Percentiles rank a stretch among this genome's conserved stretches.
Conservation (phyloP, 2,329 filamentous ascomycete genomes). For the Pestalotiopsis sp. region DNA sequence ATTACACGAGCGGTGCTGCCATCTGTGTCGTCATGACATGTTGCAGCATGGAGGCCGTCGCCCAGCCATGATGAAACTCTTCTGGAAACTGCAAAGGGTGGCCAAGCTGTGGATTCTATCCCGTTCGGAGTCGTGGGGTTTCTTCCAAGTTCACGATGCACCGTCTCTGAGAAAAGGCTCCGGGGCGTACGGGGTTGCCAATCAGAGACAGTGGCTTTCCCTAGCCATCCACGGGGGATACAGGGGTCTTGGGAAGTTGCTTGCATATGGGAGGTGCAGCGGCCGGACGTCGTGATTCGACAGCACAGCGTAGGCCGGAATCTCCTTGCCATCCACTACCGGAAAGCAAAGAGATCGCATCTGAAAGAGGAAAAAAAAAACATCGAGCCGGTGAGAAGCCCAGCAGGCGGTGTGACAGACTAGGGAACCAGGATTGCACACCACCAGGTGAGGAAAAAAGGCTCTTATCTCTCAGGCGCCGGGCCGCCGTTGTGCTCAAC, state of each 20-base stretch:
- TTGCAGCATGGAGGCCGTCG: not conserved
- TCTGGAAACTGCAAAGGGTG: not conserved
- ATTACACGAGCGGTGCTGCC: not conserved
- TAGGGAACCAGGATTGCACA: not conserved
- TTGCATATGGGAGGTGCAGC: slow-evolving; percentile 2
- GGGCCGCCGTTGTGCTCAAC: not conserved
- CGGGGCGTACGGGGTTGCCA: slow-evolving; percentile 2
- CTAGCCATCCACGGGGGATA: not conserved
- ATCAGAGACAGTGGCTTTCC: slow-evolving; percentile 4
- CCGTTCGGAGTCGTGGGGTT: not conserved
- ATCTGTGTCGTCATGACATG: not conserved
- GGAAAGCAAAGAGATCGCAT: not conserved
- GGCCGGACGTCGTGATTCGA: slow-evolving; percentile 6
- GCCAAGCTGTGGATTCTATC: not conserved
- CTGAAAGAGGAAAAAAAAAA: not conserved
- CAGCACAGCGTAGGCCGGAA: not conserved
- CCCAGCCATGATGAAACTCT: not conserved
- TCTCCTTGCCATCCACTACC: not conserved
- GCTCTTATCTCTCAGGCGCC: not conserved
- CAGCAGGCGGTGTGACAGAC: not conserved
- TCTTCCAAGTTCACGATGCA: not conserved
- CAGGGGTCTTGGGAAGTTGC: not conserved
- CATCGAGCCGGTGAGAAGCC: not conserved
- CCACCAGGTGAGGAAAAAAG: not conserved
- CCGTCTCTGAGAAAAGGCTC: slow-evolving; percentile 10